These are phyloP conservation scores for Myrica gale DNA, from an alignment of 306 rosid species.

Conservation along the genomic window DNA sequence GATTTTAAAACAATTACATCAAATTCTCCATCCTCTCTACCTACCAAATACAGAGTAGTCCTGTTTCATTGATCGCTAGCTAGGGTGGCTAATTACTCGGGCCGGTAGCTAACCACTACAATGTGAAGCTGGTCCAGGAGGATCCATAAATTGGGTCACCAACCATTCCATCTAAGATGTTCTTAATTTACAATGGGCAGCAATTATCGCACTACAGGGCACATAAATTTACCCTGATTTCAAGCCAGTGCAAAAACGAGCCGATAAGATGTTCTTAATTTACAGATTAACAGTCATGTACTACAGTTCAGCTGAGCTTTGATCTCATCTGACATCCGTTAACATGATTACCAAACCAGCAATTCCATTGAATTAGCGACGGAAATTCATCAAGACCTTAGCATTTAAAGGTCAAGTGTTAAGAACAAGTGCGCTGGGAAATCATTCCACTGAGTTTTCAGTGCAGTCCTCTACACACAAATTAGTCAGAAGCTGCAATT, in stretches of 20 bases:
- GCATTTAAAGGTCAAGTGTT: neutral
- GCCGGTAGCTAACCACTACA: neutral
- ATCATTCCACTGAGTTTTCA: neutral
- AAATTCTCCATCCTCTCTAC: neutral
- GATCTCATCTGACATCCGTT: too few species aligned
- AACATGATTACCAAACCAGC: neutral
- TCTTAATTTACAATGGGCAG: neutral
- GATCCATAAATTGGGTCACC: constrained; percentile 23
- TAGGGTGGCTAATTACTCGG: neutral
- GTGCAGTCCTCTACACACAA: neutral
- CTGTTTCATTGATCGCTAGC: too few species aligned
- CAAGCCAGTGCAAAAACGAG: neutral
- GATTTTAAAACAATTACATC: neutral
- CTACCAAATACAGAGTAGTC: neutral
- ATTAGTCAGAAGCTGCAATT: neutral
- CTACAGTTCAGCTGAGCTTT: neutral
- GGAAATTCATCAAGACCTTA: neutral
- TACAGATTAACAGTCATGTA: neutral
- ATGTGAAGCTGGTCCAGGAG: neutral
- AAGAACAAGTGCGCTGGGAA: neutral
- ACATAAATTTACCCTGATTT: neutral
- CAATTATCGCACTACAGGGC: neutral
- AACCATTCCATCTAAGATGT: neutral
- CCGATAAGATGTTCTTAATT: neutral
- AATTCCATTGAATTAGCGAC: too few species aligned